Conservation (phyloP, 257 asterid genomes). For the Gynochthodes officinalis region DNA sequence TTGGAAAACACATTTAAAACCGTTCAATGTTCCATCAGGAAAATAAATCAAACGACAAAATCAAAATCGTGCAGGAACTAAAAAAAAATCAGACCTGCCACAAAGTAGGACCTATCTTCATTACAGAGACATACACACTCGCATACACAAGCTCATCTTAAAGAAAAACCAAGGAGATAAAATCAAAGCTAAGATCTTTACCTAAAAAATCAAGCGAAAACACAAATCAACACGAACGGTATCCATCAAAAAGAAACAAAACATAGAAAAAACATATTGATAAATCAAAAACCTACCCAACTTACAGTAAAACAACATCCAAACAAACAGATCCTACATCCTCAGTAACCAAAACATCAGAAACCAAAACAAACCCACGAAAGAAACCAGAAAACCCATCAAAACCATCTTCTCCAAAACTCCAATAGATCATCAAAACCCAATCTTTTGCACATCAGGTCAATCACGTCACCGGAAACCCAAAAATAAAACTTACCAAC, state of each 20-base stretch:
- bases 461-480: not conserved
- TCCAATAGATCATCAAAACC: constrained; percentile 5
- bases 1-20: not conserved
- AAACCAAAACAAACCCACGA: not conserved
- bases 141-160: not conserved
- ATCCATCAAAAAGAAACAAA: not conserved
- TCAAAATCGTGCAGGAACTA: no score
- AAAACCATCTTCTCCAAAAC: not conserved
- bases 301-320: not conserved
- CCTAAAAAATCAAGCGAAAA: not conserved
- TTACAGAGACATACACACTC: not conserved
- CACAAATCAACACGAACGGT: not conserved
- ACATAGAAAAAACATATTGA: not conserved
- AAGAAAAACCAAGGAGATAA: not conserved
- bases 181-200: not conserved
- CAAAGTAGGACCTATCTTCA: not conserved
- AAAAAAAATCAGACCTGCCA: not conserved
- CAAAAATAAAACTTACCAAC: not conserved
- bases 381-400: not conserved
- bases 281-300: not conserved
- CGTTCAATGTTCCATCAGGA: no score
- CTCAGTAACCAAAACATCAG: not conserved
- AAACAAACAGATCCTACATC: constrained; percentile 17
- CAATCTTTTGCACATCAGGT: not conserved
- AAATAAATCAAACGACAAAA: not conserved